Conservation (phyloP, 169 alveolate genomes). For the Plasmodium gonderi region DNA sequence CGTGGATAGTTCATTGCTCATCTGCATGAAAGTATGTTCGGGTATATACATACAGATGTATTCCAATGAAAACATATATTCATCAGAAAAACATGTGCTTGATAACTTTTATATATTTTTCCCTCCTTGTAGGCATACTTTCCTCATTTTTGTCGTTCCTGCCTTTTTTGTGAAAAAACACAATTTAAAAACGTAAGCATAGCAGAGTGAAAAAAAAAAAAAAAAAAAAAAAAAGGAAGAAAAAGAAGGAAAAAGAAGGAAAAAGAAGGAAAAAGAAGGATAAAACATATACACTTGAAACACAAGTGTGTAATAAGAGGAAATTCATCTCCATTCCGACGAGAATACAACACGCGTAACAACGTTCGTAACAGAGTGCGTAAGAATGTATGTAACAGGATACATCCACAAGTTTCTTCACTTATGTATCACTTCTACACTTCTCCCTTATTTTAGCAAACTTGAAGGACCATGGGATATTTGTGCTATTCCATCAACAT, state of each 20-base stretch:
- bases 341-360: too few relatives aligned
- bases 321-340: too few relatives aligned
- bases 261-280: background rate
- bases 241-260: background rate
- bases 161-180: constrained; percentile 49
- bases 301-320: background rate
- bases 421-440: background rate
- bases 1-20: background rate
- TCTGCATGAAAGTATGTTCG: too few relatives aligned
- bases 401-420: background rate
- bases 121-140: constrained; percentile 28
- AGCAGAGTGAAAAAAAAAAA: background rate
- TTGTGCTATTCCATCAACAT: background rate
- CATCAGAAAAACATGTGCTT: background rate
- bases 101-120: background rate
- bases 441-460: background rate
- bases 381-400: background rate
- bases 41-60: too few relatives aligned
- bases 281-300: background rate
- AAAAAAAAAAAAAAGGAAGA: background rate
- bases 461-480: constrained; percentile 26
- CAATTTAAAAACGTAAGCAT: constrained; percentile 50
- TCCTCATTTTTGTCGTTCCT: constrained; percentile 54
- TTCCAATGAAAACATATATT: background rate
- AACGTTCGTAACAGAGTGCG: too few relatives aligned